Evolutionary conservation across 108 stramenopile species (phyloP).

Genomic region (Conticribra guillardii): DNA sequence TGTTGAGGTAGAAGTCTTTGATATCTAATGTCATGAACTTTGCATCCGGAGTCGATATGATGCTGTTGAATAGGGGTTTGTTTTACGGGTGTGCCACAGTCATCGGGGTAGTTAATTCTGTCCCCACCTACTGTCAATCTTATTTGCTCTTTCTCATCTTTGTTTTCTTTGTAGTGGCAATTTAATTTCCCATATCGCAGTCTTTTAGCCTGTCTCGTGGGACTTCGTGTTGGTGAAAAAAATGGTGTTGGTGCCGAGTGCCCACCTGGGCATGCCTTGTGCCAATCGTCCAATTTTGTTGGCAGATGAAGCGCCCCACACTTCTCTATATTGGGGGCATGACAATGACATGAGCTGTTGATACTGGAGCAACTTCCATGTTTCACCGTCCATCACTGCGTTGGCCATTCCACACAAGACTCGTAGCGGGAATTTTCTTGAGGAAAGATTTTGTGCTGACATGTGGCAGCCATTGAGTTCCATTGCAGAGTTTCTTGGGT

Average conservation of each 20-base stretch:
- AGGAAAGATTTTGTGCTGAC: neutral
- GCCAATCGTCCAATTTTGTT: slow-evolving; percentile 28
- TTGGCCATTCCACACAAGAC: neutral
- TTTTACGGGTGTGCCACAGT: slow-evolving; percentile 27
- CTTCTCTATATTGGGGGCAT: slow-evolving; percentile 12
- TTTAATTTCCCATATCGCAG: slow-evolving; percentile 36
- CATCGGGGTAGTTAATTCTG: too few species aligned
- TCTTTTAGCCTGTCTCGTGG: slow-evolving; percentile 22
- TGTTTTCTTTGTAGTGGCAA: slow-evolving; percentile 26
- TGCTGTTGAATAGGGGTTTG: slow-evolving; percentile 53
- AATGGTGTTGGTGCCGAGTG: neutral
- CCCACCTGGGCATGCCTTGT: slow-evolving; percentile 15
- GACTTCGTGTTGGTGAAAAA: slow-evolving; percentile 23
- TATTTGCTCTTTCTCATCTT: slow-evolving; percentile 20
- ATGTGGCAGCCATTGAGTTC: neutral
- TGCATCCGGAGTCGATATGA: slow-evolving; percentile 35
- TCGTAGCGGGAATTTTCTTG: neutral
- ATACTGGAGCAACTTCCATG: slow-evolving; percentile 25
- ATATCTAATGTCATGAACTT: slow-evolving; percentile 24
- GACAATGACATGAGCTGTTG: slow-evolving; percentile 14
- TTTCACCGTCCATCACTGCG: slow-evolving; percentile 23
- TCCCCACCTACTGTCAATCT: slow-evolving; percentile 47
- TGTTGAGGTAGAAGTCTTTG: slow-evolving; percentile 44
- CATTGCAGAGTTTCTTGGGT: too few species aligned
- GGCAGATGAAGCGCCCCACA: slow-evolving; percentile 20